Base-by-base conservation (phyloP, 2,329 filamentous ascomycete genomes). In the Blastomyces gilchristii region DNA sequence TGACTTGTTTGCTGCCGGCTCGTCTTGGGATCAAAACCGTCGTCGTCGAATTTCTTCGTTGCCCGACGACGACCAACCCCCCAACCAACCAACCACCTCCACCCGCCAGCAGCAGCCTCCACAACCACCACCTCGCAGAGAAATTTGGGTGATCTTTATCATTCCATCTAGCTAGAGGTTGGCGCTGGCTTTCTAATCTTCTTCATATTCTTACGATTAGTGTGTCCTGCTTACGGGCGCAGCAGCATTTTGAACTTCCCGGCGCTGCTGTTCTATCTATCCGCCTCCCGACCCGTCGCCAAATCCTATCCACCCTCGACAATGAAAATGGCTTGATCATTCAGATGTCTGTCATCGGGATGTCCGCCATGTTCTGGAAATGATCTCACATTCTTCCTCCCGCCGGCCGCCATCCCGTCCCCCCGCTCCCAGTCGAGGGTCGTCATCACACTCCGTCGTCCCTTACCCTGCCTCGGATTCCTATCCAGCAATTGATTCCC, bases 361-460 rank as follows among this genome's bases (percentile, higher is more conserved):
- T 68, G 72, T 71, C 63, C 65, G 73, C 68, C 69, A 77, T 77
- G 72, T 71, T 63, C 69, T 70, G 71, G 71, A 72, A 69, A 77
- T 77, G 75, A 77, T 75, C 66, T 73, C 74, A 64, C 71, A 75
- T 72, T 69, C 75, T 66, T 75, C 74, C 65, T 72, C 43, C 63
- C 58, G 49, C 60, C 45, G 37, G 16, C 53, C 59, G n/a, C 47
- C 25, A 14, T 54, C 49, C 16, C 58, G 34, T 37, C 61, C 8
- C 22, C 16, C 50, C 49, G n/a, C n/a, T 28, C 31, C 28, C 16
- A 31, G n/a, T 47, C 22, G 39, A 45, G 11, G 22, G n/a, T 12
- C 56, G 22, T 41, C 53, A 31, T 18, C 52, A 11, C 53, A 18
- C 25, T 43, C 61, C 43, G 22, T n/a, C 56, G 22, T n/a, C 56